A percentile compares a stretch with the other conserved stretches of the same genome.
Conservation (phyloP, 208 protist species). For the Kentomonas sorsogonicus region DNA sequence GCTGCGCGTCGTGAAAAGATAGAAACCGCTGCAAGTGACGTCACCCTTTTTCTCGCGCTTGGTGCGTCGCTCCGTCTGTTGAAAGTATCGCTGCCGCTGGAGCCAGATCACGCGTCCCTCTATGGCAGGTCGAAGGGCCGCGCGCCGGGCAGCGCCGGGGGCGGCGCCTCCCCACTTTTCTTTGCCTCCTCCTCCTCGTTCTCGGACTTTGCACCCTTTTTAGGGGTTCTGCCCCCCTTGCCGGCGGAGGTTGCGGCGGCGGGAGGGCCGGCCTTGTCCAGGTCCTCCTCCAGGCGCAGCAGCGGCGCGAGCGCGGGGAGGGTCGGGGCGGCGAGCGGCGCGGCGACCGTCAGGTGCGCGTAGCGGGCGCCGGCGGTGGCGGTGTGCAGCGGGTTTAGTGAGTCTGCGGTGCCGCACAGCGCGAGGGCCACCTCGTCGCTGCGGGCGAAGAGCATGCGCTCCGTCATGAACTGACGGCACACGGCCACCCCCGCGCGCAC, state of each 20-base stretch:
- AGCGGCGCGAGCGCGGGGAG: slow-evolving; percentile 15
- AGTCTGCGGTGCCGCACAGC: slow-evolving; percentile 35
- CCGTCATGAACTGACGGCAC: no score
- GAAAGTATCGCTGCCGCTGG: no score
- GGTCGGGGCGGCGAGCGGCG: slow-evolving; percentile 17
- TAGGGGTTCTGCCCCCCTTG: no score
- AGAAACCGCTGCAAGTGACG: slow-evolving; percentile 66
- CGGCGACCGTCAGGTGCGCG: slow-evolving; percentile 29
- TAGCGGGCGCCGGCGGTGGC: slow-evolving; percentile 10
- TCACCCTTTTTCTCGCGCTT: slow-evolving; percentile 31
- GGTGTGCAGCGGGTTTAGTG: slow-evolving; percentile 32
- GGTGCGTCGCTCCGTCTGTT: slow-evolving; percentile 69
- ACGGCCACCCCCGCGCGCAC: no score
- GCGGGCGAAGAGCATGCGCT: slow-evolving; percentile 46
- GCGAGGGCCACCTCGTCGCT: slow-evolving; percentile 70
- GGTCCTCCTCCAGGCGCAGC: not conserved
- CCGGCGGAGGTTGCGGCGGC: no score
- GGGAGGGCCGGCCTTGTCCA: not conserved
- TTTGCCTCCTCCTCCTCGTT: no score
- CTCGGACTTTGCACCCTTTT: no score
- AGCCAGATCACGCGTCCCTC: no score
- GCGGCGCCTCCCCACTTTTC: no score
- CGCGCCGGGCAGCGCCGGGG: no score
- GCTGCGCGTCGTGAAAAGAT: slow-evolving; percentile 79
- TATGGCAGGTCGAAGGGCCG: slow-evolving; percentile 85